Conservation (phyloP, 2,329 filamentous ascomycete species). For the Fusarium setosum region DNA sequence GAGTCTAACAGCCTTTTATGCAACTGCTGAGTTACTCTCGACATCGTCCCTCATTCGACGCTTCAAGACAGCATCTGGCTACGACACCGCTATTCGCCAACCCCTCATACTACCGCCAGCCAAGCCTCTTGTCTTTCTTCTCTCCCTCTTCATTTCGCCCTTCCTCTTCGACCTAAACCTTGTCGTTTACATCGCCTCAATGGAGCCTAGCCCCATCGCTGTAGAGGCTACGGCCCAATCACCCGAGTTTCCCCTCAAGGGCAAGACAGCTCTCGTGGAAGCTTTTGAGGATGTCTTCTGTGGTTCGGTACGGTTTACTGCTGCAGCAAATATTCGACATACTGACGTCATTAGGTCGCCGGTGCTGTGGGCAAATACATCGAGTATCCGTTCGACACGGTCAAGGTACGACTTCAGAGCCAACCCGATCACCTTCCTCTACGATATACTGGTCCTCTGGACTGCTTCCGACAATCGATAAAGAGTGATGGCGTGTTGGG, state of each 20-base stretch:
- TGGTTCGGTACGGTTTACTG: conserved; percentile 75
- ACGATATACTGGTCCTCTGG: conserved; percentile 85
- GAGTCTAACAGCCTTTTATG: background rate
- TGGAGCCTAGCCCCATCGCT: conserved; percentile 47
- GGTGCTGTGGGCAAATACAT: conserved; percentile 95
- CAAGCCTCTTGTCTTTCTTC: background rate
- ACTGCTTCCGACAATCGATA: conserved; percentile 92
- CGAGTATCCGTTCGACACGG: conserved; percentile 98
- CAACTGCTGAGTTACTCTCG: background rate
- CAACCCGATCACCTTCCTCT: conserved; percentile 87
- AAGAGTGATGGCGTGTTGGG: conserved; percentile 81
- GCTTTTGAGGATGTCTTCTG: conserved; percentile 88
- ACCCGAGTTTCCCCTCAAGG: conserved; percentile 44
- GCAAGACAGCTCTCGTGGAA: conserved; percentile 64
- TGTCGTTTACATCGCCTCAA: conserved; percentile 13
- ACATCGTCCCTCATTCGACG: conserved; percentile 14
- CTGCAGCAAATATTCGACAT: background rate
- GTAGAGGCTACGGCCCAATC: conserved; percentile 41
- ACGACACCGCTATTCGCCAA: conserved; percentile 9
- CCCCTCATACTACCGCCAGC: background rate
- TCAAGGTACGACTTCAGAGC: conserved; percentile 98
- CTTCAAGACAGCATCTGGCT: background rate
- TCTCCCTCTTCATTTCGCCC: background rate
- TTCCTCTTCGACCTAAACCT: background rate
- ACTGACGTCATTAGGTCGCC: conserved; percentile 66